Evolutionary conservation across 2,329 filamentous ascomycete genomes (phyloP).

Genomic region (Beauveria medogensis): DNA sequence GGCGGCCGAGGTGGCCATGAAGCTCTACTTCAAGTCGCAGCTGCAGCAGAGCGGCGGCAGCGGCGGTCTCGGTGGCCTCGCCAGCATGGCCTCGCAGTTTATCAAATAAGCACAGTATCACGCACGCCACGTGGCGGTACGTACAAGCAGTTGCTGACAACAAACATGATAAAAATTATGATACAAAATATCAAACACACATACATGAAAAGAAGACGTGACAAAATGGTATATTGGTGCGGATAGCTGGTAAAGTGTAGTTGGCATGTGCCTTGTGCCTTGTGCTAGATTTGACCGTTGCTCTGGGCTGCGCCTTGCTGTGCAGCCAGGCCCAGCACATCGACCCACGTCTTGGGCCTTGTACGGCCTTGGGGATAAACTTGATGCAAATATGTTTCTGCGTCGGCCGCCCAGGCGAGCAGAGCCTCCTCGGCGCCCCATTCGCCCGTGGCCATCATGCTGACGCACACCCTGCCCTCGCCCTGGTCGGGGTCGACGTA

Average conservation of each 20-base stretch:
- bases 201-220: neutral
- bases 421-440: constrained; percentile 60
- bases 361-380: constrained; percentile 39
- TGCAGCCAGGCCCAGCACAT: constrained; percentile 35
- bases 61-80: constrained; percentile 23
- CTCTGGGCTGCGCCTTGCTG: neutral
- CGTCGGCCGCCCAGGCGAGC: constrained; percentile 50
- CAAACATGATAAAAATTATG: neutral
- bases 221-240: neutral
- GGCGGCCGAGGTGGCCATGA: constrained; percentile 79
- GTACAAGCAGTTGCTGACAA: neutral
- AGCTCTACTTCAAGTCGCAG: constrained; percentile 83
- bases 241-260: neutral
- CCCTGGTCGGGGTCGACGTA: constrained; percentile 53
- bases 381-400: constrained; percentile 47
- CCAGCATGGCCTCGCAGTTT: constrained; percentile 41
- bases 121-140: neutral
- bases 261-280: neutral
- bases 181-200: neutral
- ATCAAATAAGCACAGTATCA: constrained; percentile 21
- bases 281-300: neutral
- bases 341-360: constrained; percentile 48
- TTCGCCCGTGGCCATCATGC: constrained; percentile 56
- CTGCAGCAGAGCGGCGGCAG: constrained; percentile 35
- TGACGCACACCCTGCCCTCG: constrained; percentile 51